Conservation (phyloP, 441 rosid species). For the Erodium chrysanthum region DNA sequence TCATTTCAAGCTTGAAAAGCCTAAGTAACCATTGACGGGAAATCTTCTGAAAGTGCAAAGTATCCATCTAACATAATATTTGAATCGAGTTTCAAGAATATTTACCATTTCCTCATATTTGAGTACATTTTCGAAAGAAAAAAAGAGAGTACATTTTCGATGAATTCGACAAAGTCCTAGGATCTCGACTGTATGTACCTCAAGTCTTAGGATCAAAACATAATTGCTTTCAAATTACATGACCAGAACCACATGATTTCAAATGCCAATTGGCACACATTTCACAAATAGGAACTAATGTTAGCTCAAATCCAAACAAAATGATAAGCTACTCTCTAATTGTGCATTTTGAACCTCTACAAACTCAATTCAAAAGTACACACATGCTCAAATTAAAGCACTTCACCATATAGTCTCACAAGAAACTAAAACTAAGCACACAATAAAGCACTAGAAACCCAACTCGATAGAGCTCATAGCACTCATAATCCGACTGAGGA, state of each 20-base stretch:
- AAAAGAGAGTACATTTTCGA: no score
- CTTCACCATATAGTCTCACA: no score
- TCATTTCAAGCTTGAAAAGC: background rate
- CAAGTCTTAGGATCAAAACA: background rate
- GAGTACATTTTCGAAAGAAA: no score
- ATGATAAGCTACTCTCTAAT: background rate
- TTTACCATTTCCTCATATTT: no score
- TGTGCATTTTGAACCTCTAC: background rate
- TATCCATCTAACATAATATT: background rate
- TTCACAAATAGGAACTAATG: background rate
- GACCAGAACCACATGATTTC: background rate
- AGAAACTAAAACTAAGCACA: no score
- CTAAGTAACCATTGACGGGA: background rate
- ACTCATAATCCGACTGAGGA: no score
- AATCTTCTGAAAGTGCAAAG: background rate
- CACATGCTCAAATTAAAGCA: background rate
- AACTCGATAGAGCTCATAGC: no score
- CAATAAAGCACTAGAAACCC: no score
- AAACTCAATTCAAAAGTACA: background rate
- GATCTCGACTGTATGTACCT: no score
- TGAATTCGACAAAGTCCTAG: no score
- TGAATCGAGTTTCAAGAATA: background rate
- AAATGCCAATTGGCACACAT: background rate
- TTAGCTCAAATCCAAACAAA: background rate
- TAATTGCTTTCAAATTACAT: background rate